Base-by-base conservation (phyloP, 2,329 filamentous ascomycete species). In the Colletotrichum costaricense region DNA sequence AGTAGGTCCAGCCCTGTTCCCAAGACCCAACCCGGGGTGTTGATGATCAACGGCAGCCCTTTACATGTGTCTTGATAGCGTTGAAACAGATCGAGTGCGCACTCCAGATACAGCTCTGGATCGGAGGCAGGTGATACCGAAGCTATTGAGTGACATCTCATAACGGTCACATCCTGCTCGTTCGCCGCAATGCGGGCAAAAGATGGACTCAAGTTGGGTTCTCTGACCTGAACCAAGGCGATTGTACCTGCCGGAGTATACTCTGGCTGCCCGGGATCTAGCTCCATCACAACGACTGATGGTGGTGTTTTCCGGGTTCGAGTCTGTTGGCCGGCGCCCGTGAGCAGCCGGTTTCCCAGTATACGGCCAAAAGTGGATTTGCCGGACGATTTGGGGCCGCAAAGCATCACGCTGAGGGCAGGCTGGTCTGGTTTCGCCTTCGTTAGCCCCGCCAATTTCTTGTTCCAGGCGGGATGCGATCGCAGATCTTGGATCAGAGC, bases 211-310 rank as follows among this genome's bases (percentile, higher is more conserved):
- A 95, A 83, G 63, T 94, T 91, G 0, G 92, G 89, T 35, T 86
- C 81, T 1, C 84, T 85, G 12, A 95, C 82, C 33, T 89, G 86
- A 16, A 92, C 84, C 4, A 96, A 88, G 1, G 93, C 93, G 24
- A 96, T 78, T 16, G 93, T 91, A 0, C 94, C 93, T 0, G 92
- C 89, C 1, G 92, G 87, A 0, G 89, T 89, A 79, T 93, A 95
- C 78, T 95, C 94, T 3, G 94, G 93, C 77, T 95, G 93, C 0
- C 92, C 92, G 1, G 93, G 93, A 78, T 97, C 94, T 11, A 96
- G 85, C 76, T 76, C 94, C 7, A 97, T 86, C n/a, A 93, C 84
- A 67, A 86, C 87, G 30, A 93, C 84, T 19, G 79, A 78, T 1
- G 28, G 35, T 24, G 67, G 80, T 7, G 68, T 64, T 28, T 58